These are phyloP conservation scores for Suillus plorans DNA, from an alignment of 768 basidiomycete species.

Conservation along the genomic window DNA sequence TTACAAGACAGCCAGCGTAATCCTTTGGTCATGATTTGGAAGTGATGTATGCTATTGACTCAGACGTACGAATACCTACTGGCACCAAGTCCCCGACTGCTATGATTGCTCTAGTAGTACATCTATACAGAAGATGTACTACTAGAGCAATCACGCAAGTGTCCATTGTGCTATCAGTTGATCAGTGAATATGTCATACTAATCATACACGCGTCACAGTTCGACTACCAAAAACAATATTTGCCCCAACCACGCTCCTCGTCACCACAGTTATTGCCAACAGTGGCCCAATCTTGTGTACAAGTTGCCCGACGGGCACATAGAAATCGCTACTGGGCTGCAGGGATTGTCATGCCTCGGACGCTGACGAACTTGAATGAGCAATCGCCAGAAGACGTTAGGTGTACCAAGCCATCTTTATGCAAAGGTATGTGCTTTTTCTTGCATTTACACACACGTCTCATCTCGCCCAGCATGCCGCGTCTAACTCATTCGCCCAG, in stretches of 20 bases:
- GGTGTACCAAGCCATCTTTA: constrained; percentile 82
- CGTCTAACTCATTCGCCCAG: constrained; percentile 81
- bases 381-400: constrained; percentile 73
- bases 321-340: constrained; percentile 53
- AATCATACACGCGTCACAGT: constrained; percentile 68
- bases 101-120: too few species aligned
- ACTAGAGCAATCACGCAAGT: constrained; percentile 73
- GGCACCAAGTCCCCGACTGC: too few species aligned
- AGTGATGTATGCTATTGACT: too few species aligned
- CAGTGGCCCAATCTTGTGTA: constrained; percentile 22
- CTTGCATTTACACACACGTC: constrained; percentile 1
- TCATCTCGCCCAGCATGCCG: constrained; percentile 67
- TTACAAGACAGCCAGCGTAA: too few species aligned
- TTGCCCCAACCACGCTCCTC: constrained; percentile 63
- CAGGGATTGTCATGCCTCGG: constrained; percentile 40
- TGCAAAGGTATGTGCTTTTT: constrained; percentile 64
- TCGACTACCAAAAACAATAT: constrained; percentile 81
- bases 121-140: too few species aligned
- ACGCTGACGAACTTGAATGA: constrained; percentile 69
- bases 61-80: too few species aligned
- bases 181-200: constrained; percentile 75
- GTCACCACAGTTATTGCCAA: constrained; percentile 34
- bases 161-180: constrained; percentile 69
- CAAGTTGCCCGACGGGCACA: constrained; percentile 31
- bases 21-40: too few species aligned